A percentile compares a stretch with the other conserved stretches of the same genome.
These are phyloP conservation scores for Penicillium fuscoglaucum DNA, from an alignment of 2,329 filamentous ascomycete species.

Conservation along the genomic window DNA sequence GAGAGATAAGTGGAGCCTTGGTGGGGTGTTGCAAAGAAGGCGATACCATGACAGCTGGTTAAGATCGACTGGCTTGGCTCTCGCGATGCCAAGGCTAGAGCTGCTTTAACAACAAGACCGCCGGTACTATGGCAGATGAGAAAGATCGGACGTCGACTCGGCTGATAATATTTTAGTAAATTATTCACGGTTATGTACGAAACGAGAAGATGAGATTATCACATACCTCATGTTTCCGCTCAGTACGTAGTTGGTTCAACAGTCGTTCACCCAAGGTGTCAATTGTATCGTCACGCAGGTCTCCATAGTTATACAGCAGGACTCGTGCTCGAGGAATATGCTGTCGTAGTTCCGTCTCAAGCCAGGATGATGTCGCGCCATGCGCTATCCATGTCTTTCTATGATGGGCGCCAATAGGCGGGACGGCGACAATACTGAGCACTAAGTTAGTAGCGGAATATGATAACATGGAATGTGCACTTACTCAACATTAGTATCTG, in stretches of 20 bases:
- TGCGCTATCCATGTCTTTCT: constrained; percentile 30
- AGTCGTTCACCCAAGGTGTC: constrained; percentile 29
- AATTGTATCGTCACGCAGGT: constrained; percentile 28
- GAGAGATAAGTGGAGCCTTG: constrained; percentile 64
- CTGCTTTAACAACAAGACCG: constrained; percentile 60
- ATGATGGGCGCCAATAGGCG: constrained; percentile 37
- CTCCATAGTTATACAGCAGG: constrained; percentile 33
- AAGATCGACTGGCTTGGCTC: constrained; percentile 44
- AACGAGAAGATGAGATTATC: not conserved
- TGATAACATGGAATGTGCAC: constrained; percentile 3
- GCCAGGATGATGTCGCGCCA: constrained; percentile 27
- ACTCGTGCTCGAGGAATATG: constrained; percentile 29
- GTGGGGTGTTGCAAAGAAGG: constrained; percentile 63
- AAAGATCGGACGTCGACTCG: constrained; percentile 52
- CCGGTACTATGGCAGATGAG: constrained; percentile 64
- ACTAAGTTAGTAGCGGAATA: not conserved
- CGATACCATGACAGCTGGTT: constrained; percentile 60
- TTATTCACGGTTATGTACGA: not conserved
- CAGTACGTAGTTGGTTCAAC: constrained; percentile 25
- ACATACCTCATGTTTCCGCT: constrained; percentile 25
- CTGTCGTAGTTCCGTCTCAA: constrained; percentile 25
- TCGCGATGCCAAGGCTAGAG: constrained; percentile 45
- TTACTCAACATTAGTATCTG: constrained; percentile 31
- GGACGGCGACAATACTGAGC: constrained; percentile 37
- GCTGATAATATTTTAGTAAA: constrained; percentile 9